These are phyloP conservation scores for Beta macrorhiza DNA, from an alignment of 179 eudicot species.

Conservation along the genomic window DNA sequence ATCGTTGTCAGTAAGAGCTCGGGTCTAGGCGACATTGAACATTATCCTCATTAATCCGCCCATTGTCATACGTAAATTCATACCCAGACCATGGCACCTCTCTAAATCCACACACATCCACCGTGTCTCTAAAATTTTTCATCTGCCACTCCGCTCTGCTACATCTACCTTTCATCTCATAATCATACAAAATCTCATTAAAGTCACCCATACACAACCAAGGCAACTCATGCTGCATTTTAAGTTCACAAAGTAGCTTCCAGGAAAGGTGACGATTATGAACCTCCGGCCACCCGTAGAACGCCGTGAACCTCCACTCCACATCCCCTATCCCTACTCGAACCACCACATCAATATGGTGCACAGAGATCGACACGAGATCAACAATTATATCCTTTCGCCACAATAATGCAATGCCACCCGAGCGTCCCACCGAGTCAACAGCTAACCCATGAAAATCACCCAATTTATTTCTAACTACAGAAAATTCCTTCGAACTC, in stretches of 20 bases:
- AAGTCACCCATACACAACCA: not conserved
- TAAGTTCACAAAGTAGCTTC: not conserved
- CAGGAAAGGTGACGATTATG: not conserved
- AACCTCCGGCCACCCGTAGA: slow-evolving; percentile 4
- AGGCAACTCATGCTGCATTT: not conserved
- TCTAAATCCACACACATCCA: not conserved
- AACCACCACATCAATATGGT: not conserved
- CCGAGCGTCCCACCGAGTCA: no score
- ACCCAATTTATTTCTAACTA: no score
- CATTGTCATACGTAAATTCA: not conserved
- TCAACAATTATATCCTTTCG: no score
- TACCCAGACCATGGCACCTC: not conserved
- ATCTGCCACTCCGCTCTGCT: not conserved
- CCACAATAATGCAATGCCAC: no score
- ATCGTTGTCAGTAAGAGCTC: not conserved
- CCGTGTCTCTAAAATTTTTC: not conserved
- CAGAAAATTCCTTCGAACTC: no score
- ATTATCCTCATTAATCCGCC: not conserved
- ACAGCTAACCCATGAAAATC: no score
- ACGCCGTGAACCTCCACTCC: not conserved
- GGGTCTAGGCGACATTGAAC: not conserved
- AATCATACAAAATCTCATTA: not conserved
- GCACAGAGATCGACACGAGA: no score
- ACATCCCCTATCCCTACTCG: no score
- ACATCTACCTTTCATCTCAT: not conserved